phyloP scores from a whole-genome alignment of 805 yeast genomes.

The Dipodascopsis uninucleata region DNA sequence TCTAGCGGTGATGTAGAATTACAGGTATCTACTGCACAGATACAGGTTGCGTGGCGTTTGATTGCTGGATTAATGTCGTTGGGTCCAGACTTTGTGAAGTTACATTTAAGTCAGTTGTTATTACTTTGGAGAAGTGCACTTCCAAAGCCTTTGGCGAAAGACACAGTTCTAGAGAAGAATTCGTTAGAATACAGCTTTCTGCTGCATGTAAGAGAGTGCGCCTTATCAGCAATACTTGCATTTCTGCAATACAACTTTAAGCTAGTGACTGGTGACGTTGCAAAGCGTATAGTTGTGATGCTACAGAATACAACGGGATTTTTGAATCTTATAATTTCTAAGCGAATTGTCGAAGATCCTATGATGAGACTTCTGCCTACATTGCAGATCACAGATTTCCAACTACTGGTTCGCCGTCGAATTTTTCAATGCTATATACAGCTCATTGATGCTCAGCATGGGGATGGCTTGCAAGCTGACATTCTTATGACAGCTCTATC shows the following conservation, averaged over 20 bases:
- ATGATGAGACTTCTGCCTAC: slow-evolving; percentile 27
- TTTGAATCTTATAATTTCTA: slow-evolving; percentile 32
- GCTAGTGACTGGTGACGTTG: slow-evolving; percentile 42
- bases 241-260: slow-evolving; percentile 43
- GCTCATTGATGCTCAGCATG: slow-evolving; percentile 33
- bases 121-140: slow-evolving; percentile 61
- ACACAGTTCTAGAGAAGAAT: slow-evolving; percentile 28
- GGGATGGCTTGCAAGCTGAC: slow-evolving; percentile 40
- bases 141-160: slow-evolving; percentile 43
- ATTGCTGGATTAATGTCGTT: slow-evolving; percentile 61
- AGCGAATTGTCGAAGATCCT: slow-evolving; percentile 33
- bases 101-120: slow-evolving; percentile 57
- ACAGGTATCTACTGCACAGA: slow-evolving; percentile 38
- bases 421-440: slow-evolving; percentile 46
- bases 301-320: slow-evolving; percentile 43
- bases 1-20: slow-evolving; percentile 31
- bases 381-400: slow-evolving; percentile 30
- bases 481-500: slow-evolving; percentile 35
- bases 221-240: slow-evolving; percentile 54
- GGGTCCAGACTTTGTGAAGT: slow-evolving; percentile 50
- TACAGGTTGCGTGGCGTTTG: slow-evolving; percentile 57
- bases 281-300: slow-evolving; percentile 47
- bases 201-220: slow-evolving; percentile 53
- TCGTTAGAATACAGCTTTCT: slow-evolving; percentile 37
- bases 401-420: slow-evolving; percentile 43